Evolutionary conservation across 2,329 filamentous ascomycete genomes (phyloP).

Genomic region (Trichoderma polysporum): DNA sequence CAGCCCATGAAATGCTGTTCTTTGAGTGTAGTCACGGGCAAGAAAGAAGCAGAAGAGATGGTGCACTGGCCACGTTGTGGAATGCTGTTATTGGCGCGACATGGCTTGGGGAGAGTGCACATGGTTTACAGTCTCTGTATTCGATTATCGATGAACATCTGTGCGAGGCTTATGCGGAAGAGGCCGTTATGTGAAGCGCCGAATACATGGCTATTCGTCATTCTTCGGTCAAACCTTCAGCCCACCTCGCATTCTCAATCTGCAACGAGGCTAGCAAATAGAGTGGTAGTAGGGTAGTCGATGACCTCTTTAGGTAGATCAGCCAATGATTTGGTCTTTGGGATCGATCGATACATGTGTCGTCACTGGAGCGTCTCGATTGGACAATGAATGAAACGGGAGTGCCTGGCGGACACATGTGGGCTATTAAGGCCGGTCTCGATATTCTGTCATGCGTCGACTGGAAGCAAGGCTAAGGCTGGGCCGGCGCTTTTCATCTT

Average conservation of each 20-base stretch:
- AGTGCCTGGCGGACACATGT: conserved; percentile 15
- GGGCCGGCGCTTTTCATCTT: not conserved
- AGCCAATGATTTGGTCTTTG: not conserved
- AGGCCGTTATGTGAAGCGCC: not conserved
- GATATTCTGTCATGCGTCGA: conserved; percentile 7
- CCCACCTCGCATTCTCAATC: not conserved
- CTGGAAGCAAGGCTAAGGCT: not conserved
- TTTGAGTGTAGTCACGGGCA: not conserved
- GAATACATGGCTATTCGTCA: not conserved
- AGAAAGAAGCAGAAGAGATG: not conserved
- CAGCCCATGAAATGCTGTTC: not conserved
- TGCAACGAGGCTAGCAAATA: not conserved
- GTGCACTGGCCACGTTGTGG: not conserved
- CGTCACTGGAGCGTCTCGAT: conserved; percentile 9
- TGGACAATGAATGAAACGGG: not conserved
- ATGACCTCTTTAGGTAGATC: not conserved
- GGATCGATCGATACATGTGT: conserved; percentile 9
- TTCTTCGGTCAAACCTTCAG: not conserved
- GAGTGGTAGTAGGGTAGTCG: not conserved
- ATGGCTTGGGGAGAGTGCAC: not conserved
- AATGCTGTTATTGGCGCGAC: not conserved
- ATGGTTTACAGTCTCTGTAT: not conserved
- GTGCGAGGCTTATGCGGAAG: not conserved
- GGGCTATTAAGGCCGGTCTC: not conserved
- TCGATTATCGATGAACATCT: not conserved